Percentiles rank a stretch among this genome's conserved stretches.
These are phyloP conservation scores for Oemleria cerasiformis DNA, from an alignment of 306 rosid species.

Conservation along the genomic window DNA sequence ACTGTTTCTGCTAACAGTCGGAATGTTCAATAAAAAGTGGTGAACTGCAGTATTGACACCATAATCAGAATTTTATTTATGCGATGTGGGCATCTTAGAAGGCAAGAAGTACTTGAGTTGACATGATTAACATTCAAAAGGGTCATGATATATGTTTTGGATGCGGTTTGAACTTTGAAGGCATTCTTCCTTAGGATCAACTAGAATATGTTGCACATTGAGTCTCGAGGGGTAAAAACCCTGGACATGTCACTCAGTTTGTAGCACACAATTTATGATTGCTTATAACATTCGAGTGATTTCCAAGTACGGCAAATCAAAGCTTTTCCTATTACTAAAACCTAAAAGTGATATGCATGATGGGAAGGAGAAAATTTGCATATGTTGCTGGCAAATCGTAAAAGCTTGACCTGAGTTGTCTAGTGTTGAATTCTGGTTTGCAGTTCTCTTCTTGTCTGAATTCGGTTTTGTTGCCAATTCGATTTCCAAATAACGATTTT, in stretches of 20 bases:
- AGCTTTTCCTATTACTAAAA: too few relatives aligned
- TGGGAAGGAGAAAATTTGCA: too few relatives aligned
- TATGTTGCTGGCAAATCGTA: neutral
- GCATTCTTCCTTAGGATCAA: too few relatives aligned
- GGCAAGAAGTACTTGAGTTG: neutral
- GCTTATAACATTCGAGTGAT: too few relatives aligned
- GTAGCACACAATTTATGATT: too few relatives aligned
- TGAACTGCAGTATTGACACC: neutral
- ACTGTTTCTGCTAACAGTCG: neutral
- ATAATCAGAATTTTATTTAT: neutral
- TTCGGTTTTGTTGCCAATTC: slow-evolving; percentile 1
- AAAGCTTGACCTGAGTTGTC: neutral
- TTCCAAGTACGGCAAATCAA: too few relatives aligned
- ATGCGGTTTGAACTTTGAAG: neutral
- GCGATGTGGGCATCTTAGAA: too few relatives aligned
- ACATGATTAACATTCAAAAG: neutral
- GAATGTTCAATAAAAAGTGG: neutral
- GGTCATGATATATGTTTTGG: neutral
- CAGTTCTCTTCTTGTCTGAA: neutral
- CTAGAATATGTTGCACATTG: too few relatives aligned
- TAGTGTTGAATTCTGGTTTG: neutral
- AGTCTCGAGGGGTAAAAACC: too few relatives aligned
- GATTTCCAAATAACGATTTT: slow-evolving; percentile 10
- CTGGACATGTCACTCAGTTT: too few relatives aligned
- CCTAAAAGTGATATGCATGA: too few relatives aligned